Evolutionary conservation across 495 filamentous ascomycete species (phyloP).

Genomic region (Tetracladium setigerum): DNA sequence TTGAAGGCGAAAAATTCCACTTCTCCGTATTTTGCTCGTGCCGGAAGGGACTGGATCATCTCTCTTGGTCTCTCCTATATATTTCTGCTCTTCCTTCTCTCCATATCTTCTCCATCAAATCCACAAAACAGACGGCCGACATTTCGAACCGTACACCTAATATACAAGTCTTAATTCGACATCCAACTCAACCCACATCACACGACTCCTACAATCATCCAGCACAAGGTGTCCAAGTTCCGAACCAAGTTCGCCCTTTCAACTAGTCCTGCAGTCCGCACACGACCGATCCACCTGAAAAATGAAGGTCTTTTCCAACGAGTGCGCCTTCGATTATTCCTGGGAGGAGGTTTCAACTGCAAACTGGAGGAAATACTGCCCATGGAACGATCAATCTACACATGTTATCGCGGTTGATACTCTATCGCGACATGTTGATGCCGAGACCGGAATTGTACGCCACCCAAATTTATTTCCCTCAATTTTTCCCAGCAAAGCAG

Average conservation of each 20-base stretch:
- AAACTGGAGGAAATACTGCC: slow-evolving; percentile 98
- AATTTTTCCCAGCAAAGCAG: neutral
- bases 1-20: too few relatives aligned
- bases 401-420: slow-evolving; percentile 96
- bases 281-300: slow-evolving; percentile 11
- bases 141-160: too few relatives aligned
- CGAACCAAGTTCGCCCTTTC: too few relatives aligned
- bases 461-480: neutral
- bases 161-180: too few relatives aligned
- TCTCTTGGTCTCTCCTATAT: neutral
- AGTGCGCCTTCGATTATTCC: slow-evolving; percentile 87
- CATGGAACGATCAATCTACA: slow-evolving; percentile 92
- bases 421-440: slow-evolving; percentile 71
- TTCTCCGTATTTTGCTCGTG: too few relatives aligned
- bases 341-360: slow-evolving; percentile 99
- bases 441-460: slow-evolving; percentile 71
- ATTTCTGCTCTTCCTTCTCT: too few relatives aligned
- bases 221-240: too few relatives aligned
- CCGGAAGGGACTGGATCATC: too few relatives aligned
- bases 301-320: slow-evolving; percentile 93
- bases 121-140: too few relatives aligned
- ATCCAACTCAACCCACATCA: too few relatives aligned
- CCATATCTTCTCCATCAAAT: too few relatives aligned
- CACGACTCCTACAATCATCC: too few relatives aligned
- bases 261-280: slow-evolving; percentile 14